Base-by-base conservation (phyloP, 2,329 filamentous ascomycete genomes). In the Colletotrichum sp. region DNA sequence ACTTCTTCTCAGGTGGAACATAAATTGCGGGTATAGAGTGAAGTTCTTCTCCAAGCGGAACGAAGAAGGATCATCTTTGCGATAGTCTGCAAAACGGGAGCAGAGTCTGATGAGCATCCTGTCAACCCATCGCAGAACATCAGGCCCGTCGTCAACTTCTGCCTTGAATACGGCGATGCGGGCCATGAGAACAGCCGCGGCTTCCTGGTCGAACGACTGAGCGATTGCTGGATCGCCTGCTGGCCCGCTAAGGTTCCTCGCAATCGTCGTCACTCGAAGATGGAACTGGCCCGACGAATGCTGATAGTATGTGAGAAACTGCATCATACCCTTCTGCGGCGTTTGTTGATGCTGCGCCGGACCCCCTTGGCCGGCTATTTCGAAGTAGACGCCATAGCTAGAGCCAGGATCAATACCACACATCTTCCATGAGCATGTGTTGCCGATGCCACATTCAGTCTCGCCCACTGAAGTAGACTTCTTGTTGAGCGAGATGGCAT, bases 391-490 rank as follows among this genome's bases (percentile, higher is more conserved):
- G 76, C 96, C 97, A 81, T 98, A 98, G 81, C 96, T 98, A 36
- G 97, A 93, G 71, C 93, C 94, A 13, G 97, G 97, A 80, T 98
- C 96, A 79, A 99, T 98, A 79, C 96, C 96, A 81, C 97, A 98
- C 96, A 99, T 98, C 87, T 99, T 99, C 97, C 97, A 99, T 5
- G 96, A 96, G 85, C 96, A 98, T 1, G 97, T 99, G 83, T 98
- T 98, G 78, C 97, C 97, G 80, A 99, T 98, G 81, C 97, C 97
- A 81, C 96, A 98, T 84, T 99, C 97, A 0, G 97, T 98, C 87
- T 99, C 97, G 69, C 97, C 97, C 15, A 99, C 97, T 2, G 96
- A 98, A 10, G 94, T 94, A 0, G 97, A 98, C 84, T 99, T 99
- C 87, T 98, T 99, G 89, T 98, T 98, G 80, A 98, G 89, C 4